Conservation (phyloP, 306 rosid genomes). For the Gastrolobium villosum region DNA sequence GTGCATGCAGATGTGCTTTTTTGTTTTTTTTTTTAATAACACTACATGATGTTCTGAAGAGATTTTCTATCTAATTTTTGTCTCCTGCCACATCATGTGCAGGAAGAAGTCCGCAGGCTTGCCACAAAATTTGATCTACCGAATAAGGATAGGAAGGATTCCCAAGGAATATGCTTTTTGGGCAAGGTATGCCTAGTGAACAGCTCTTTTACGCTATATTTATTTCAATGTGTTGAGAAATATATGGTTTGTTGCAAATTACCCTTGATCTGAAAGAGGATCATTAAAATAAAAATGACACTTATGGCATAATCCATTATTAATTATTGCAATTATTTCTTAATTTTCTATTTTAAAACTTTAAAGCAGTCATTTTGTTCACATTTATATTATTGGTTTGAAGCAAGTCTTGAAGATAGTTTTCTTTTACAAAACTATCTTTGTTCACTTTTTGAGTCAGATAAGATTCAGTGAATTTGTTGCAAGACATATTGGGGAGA, state of each 20-base stretch:
- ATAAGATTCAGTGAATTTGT: conserved; percentile 95
- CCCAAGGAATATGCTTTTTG: conserved; percentile 98
- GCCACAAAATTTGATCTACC: conserved; percentile 86
- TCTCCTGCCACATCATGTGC: conserved; percentile 44
- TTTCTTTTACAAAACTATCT: conserved; percentile 20
- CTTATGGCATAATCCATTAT: not conserved
- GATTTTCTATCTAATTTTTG: conserved; percentile 1
- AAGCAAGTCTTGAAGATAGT: conserved; percentile 33
- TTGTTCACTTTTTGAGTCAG: conserved; percentile 52
- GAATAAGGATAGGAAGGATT: conserved; percentile 92
- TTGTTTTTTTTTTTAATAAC: not conserved
- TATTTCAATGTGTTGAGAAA: conserved; percentile 31
- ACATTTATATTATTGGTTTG: conserved; percentile 29
- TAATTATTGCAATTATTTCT: conserved; percentile 5
- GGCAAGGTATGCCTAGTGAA: conserved; percentile 75
- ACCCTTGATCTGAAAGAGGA: conserved; percentile 21
- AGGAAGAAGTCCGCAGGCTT: conserved; percentile 94
- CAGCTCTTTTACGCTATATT: not conserved
- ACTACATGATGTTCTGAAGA: conserved; percentile 33
- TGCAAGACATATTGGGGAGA: conserved; percentile 88
- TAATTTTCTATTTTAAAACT: conserved; percentile 30
- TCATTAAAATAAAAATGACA: conserved; percentile 4
- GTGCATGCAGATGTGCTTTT: not conserved
- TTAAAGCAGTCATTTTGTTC: not conserved
- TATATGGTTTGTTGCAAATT: conserved; percentile 22